A percentile compares a stretch with the other conserved stretches of the same genome.
Conservation (phyloP, 805 yeast species). For the Ogataea zsoltii region DNA sequence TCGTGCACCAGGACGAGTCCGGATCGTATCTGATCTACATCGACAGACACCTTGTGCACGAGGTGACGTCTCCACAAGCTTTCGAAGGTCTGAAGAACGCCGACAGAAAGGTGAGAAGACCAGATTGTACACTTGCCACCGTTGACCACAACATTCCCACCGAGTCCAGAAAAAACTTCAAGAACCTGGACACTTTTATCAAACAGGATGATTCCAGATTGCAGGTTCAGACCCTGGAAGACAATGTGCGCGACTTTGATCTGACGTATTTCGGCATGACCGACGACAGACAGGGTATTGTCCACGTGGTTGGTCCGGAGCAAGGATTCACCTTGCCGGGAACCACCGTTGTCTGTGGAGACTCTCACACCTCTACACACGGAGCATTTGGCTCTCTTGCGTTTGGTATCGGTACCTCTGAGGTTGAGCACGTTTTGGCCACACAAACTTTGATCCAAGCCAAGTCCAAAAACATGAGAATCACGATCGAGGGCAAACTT, state of each 20-base stretch:
- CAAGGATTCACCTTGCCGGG: constrained; percentile 99
- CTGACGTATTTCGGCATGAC: constrained; percentile 93
- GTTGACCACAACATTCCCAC: constrained; percentile 98
- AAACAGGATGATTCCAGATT: constrained; percentile 88
- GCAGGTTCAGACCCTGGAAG: constrained; percentile 90
- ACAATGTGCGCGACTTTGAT: constrained; percentile 86
- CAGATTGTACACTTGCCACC: constrained; percentile 90
- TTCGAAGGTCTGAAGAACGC: constrained; percentile 93
- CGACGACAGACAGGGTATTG: constrained; percentile 95
- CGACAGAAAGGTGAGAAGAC: constrained; percentile 85
- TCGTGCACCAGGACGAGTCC: constrained; percentile 85
- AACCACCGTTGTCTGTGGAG: constrained; percentile 98
- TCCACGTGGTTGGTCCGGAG: constrained; percentile 98
- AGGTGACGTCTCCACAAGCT: constrained; percentile 99
- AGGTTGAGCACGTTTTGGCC: constrained; percentile 97
- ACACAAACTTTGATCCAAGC: constrained; percentile 95
- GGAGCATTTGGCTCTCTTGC: constrained; percentile 98
- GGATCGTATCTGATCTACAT: constrained; percentile 87
- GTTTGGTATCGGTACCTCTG: constrained; percentile 98
- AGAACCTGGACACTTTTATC: constrained; percentile 75
- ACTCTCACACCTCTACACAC: constrained; percentile 97
- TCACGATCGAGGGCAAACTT: constrained; percentile 80
- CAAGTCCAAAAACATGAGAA: constrained; percentile 94
- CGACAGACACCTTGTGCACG: constrained; percentile 97
- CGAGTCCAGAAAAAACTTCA: constrained; percentile 74